These are phyloP conservation scores for Tolypocladium cylindrosporum DNA, from an alignment of 2,329 filamentous ascomycete genomes.

Conservation along the genomic window DNA sequence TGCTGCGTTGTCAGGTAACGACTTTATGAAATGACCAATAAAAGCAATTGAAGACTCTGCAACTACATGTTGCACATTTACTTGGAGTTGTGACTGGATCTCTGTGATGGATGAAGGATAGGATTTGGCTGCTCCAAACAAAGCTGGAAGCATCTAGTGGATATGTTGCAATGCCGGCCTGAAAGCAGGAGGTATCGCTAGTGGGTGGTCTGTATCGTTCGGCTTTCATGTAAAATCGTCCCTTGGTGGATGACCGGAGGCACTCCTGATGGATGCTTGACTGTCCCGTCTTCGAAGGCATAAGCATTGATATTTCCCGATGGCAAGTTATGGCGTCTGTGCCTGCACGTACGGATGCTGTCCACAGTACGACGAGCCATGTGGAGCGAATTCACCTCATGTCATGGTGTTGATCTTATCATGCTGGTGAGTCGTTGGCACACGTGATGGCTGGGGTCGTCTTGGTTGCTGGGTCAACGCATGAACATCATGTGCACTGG, in stretches of 20 bases:
- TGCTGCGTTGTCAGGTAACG: conserved; percentile 27
- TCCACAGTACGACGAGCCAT: background rate
- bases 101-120: background rate
- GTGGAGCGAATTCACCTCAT: background rate
- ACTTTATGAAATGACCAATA: conserved; percentile 29
- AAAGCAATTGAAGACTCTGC: conserved; percentile 17
- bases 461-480: conserved; percentile 3
- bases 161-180: no score
- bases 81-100: background rate
- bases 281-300: no score
- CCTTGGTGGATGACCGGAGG: background rate
- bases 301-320: background rate
- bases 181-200: background rate
- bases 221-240: background rate
- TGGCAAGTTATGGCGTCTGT: background rate
- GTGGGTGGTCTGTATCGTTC: background rate
- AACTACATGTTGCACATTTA: no score
- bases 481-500: background rate
- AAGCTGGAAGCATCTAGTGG: background rate
- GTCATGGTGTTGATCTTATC: background rate
- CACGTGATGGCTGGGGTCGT: background rate
- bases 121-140: background rate
- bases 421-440: background rate
- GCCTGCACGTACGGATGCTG: background rate
- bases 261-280: background rate